A percentile compares a stretch with the other conserved stretches of the same genome.
These are phyloP conservation scores for Allium fistulosum DNA, from an alignment of 106 monocot species.

Conservation along the genomic window DNA sequence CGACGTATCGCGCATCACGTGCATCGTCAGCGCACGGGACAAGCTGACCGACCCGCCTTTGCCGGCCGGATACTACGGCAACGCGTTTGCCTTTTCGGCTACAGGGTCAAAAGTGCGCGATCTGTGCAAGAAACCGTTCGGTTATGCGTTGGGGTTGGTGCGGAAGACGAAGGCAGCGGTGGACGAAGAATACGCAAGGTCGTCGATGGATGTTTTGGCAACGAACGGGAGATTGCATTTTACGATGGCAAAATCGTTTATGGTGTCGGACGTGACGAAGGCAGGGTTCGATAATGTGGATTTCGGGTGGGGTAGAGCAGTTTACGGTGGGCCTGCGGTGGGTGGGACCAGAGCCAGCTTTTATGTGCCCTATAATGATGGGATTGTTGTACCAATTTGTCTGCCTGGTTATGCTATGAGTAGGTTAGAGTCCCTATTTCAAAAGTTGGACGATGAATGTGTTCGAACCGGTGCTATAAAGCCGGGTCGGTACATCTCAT, in stretches of 20 bases:
- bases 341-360: too few species aligned
- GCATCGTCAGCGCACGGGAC: conserved; percentile 34
- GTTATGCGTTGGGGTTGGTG: conserved; percentile 43
- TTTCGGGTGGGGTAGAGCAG: too few species aligned
- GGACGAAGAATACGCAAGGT: conserved; percentile 37
- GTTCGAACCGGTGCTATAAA: not conserved
- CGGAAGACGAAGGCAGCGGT: conserved; percentile 35
- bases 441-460: not conserved
- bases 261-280: conserved; percentile 51
- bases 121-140: conserved; percentile 30
- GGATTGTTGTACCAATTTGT: too few species aligned
- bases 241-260: conserved; percentile 23
- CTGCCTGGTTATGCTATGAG: not conserved
- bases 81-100: conserved; percentile 43
- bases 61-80: conserved; percentile 62
- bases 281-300: conserved; percentile 10
- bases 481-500: too few species aligned
- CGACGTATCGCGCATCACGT: conserved; percentile 22
- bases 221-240: conserved; percentile 35
- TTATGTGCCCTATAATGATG: too few species aligned
- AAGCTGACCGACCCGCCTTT: conserved; percentile 2
- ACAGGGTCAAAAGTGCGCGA: conserved; percentile 30
- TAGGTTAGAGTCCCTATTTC: not conserved
- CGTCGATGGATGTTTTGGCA: conserved; percentile 53
- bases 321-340: too few species aligned